Conservation (phyloP, 805 yeast genomes). For the Metschnikowia aberdeeniae region DNA sequence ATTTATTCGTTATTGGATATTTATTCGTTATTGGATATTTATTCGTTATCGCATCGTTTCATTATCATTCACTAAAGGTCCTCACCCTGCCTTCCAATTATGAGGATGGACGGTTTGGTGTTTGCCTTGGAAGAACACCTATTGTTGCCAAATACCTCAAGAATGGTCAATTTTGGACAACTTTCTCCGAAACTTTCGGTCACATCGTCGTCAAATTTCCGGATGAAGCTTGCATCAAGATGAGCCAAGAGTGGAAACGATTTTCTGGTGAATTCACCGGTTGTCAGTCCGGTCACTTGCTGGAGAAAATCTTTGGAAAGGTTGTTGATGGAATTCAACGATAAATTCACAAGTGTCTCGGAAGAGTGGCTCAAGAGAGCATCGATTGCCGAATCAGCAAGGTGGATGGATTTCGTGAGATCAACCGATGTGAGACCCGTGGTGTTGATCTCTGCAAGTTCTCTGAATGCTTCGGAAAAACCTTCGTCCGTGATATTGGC, state of each 20-base stretch:
- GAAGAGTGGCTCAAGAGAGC: conserved; percentile 61
- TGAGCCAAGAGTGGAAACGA: conserved; percentile 58
- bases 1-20: no score
- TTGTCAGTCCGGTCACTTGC: conserved; percentile 20
- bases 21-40: no score
- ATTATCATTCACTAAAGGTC: conserved; percentile 2
- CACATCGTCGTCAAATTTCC: conserved; percentile 66
- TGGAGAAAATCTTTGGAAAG: conserved; percentile 50
- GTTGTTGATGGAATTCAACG: conserved; percentile 66
- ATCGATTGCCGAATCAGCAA: conserved; percentile 60
- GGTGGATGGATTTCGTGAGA: conserved; percentile 59
- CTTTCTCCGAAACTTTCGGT: conserved; percentile 53
- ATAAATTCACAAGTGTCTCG: conserved; percentile 62
- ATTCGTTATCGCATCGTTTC: not conserved
- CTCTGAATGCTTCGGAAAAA: conserved; percentile 50
- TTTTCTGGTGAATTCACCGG: conserved; percentile 19
- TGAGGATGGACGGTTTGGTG: conserved; percentile 49
- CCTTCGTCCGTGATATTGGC: conserved; percentile 72
- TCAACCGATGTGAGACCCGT: conserved; percentile 59
- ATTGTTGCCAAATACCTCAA: conserved; percentile 82
- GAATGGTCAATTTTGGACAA: conserved; percentile 57
- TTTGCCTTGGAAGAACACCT: conserved; percentile 55
- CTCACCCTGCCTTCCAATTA: conserved; percentile 63
- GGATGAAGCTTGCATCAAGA: conserved; percentile 75
- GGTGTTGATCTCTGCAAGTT: conserved; percentile 45